Percentiles rank a stretch among this genome's conserved stretches.
phyloP scores from a whole-genome alignment of 441 rosid species.

The Populus tomentosa region DNA sequence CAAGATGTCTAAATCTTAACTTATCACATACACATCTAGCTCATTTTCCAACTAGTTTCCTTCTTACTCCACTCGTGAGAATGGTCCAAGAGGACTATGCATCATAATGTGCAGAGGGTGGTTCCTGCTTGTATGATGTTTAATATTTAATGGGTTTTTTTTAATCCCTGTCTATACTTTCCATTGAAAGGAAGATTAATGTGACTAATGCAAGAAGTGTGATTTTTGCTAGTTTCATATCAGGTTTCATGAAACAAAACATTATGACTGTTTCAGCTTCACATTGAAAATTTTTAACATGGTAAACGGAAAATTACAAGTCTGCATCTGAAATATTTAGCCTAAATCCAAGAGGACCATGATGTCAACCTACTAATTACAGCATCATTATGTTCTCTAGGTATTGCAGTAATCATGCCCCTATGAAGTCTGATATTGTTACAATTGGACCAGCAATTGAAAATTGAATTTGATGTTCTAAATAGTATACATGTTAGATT shows the following conservation, averaged over 20 bases:
- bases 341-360: not conserved
- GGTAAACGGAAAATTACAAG: not conserved
- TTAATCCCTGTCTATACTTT: not conserved
- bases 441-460: not conserved
- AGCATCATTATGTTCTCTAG: not conserved
- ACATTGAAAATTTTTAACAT: not conserved
- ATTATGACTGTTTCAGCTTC: not conserved
- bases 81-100: not conserved
- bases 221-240: not conserved
- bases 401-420: not conserved
- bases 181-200: not conserved
- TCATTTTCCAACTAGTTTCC: not conserved
- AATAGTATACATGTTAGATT: not conserved
- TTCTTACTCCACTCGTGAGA: not conserved
- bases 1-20: not conserved
- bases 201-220: not conserved
- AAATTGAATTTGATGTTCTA: not conserved
- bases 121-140: not conserved
- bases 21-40: not conserved
- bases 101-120: not conserved
- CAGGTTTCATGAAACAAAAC: not conserved
- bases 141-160: not conserved
- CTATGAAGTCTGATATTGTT: not conserved
- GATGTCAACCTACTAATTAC: not conserved
- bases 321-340: not conserved